A percentile compares a stretch with the other conserved stretches of the same genome.
These are phyloP conservation scores for Cyclotella sp. DNA, from an alignment of 108 stramenopile species.

Conservation along the genomic window DNA sequence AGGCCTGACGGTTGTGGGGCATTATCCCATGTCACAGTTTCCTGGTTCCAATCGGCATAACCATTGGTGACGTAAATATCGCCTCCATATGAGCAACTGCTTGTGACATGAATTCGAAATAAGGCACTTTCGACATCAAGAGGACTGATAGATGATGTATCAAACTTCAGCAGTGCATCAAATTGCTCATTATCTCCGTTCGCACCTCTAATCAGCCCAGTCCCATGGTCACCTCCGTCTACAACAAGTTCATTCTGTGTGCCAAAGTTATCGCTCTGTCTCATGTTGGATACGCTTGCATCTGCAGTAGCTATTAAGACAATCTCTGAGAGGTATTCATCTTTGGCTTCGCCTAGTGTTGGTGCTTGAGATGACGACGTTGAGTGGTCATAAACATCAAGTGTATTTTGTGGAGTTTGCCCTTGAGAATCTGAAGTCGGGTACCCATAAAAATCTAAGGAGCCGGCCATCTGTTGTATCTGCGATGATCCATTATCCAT, in stretches of 20 bases:
- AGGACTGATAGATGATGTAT: neutral
- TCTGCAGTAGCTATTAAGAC: neutral
- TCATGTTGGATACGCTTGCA: constrained; percentile 1
- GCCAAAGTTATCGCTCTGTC: neutral
- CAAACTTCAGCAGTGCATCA: constrained; percentile 15
- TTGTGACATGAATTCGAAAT: neutral
- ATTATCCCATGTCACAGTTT: constrained; percentile 9
- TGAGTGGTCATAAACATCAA: too few relatives aligned
- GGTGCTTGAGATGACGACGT: neutral
- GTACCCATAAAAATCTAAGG: too few relatives aligned
- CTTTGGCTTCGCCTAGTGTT: neutral
- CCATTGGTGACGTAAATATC: neutral
- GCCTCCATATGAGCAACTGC: neutral
- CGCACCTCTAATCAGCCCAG: constrained; percentile 5
- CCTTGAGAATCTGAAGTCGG: too few relatives aligned
- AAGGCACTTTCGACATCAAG: neutral
- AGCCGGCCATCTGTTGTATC: neutral
- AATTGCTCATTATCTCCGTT: constrained; percentile 10
- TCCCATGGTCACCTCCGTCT: constrained; percentile 7
- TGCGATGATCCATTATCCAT: neutral
- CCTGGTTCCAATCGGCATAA: constrained; percentile 5
- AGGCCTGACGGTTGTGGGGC: neutral
- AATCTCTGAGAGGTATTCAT: neutral
- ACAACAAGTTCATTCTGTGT: constrained; percentile 10
- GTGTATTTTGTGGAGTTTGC: too few relatives aligned